Conservation (phyloP, 2,329 filamentous ascomycete genomes). For the Microdochium nivale region DNA sequence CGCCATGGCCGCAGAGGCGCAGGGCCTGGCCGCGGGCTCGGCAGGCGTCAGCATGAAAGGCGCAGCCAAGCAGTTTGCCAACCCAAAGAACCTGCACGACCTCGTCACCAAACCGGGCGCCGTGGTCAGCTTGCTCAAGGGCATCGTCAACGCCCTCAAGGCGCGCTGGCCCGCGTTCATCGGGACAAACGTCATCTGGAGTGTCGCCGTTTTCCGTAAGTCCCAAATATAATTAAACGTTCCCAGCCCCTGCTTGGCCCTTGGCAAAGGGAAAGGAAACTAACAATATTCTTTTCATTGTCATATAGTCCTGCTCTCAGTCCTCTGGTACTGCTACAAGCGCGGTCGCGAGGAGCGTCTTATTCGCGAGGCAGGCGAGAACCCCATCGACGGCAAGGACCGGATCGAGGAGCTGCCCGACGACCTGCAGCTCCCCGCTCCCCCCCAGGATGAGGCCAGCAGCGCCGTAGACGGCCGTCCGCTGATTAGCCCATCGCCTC, state of each 20-base stretch:
- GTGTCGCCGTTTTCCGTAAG: conserved; percentile 78
- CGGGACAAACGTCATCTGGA: conserved; percentile 87
- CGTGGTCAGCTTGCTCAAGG: conserved; percentile 72
- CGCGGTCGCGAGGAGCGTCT: conserved; percentile 80
- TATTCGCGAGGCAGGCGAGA: conserved; percentile 45
- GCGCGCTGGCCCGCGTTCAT: conserved; percentile 83
- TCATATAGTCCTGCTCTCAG: conserved; percentile 74
- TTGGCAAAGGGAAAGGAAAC: neutral
- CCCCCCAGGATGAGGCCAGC: neutral
- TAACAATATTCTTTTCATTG: no score
- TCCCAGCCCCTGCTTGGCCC: neutral
- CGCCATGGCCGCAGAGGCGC: conserved; percentile 68
- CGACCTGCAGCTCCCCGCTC: conserved; percentile 31
- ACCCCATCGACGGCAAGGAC: conserved; percentile 25
- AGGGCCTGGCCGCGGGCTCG: conserved; percentile 50
- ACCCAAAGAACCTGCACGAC: conserved; percentile 66
- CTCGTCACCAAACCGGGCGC: conserved; percentile 82
- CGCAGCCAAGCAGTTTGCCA: conserved; percentile 58
- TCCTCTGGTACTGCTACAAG: conserved; percentile 98
- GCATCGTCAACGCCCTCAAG: conserved; percentile 85
- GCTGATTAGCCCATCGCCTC: no score
- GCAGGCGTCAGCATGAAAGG: conserved; percentile 32
- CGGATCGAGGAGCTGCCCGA: conserved; percentile 43
- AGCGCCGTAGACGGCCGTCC: no score
- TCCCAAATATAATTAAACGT: conserved; percentile 10